Evolutionary conservation across 2,329 filamentous ascomycete species (phyloP).

Genomic region (Myotisia sp.): DNA sequence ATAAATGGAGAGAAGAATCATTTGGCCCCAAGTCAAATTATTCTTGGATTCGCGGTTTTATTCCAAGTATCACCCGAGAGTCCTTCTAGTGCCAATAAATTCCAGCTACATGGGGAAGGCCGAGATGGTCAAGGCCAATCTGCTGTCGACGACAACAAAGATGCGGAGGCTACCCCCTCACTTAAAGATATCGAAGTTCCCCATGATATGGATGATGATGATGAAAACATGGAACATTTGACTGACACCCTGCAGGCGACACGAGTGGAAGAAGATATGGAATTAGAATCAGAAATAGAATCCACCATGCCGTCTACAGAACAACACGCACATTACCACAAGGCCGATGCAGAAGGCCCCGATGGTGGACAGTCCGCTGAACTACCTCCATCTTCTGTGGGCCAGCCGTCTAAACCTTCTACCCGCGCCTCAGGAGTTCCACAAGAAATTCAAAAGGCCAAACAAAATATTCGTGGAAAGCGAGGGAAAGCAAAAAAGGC

Average conservation of each 20-base stretch:
- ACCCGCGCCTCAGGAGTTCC: slow-evolving; percentile 8
- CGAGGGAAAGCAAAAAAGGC: slow-evolving; percentile 74
- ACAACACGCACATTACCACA: slow-evolving; percentile 20
- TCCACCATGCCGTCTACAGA: too few species aligned
- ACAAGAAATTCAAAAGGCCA: slow-evolving; percentile 9
- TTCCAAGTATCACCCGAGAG: slow-evolving; percentile 85
- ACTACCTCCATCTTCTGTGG: too few species aligned
- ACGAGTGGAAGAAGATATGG: slow-evolving; percentile 15
- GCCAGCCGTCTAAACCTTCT: background rate
- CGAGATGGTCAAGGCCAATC: background rate
- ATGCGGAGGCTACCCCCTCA: background rate
- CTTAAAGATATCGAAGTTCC: too few species aligned
- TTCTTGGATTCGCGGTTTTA: slow-evolving; percentile 75
- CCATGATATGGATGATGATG: too few species aligned
- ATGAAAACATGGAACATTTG: background rate
- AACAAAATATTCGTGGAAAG: slow-evolving; percentile 49
- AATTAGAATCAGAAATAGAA: slow-evolving; percentile 14
- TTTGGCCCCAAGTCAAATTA: slow-evolving; percentile 68
- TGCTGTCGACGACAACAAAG: background rate
- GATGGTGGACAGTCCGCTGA: too few species aligned
- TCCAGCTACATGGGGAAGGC: slow-evolving; percentile 40
- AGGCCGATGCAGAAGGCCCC: slow-evolving; percentile 16
- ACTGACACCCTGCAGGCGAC: slow-evolving; percentile 11
- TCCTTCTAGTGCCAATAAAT: slow-evolving; percentile 63
- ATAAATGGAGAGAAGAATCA: slow-evolving; percentile 82